Conservation (phyloP, 2,329 filamentous ascomycete species). For the Nannizziopsis arthrosporioides region DNA sequence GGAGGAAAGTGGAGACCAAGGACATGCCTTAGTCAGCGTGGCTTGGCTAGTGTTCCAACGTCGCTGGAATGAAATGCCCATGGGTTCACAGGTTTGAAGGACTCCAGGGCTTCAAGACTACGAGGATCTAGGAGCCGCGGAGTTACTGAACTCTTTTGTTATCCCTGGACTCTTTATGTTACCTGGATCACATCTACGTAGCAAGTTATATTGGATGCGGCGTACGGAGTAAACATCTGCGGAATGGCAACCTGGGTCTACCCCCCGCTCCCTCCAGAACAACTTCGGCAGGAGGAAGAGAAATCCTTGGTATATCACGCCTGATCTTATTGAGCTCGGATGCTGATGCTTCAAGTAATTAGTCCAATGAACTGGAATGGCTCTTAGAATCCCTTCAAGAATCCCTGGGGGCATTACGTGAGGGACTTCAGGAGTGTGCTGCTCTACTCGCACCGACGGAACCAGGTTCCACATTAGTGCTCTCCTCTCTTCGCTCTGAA, state of each 20-base stretch:
- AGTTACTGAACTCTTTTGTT: not conserved
- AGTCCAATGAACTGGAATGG: constrained; percentile 53
- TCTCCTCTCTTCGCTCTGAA: constrained; percentile 79
- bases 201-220: too few species aligned
- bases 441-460: constrained; percentile 74
- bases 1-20: too few species aligned
- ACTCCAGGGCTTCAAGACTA: not conserved
- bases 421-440: constrained; percentile 78
- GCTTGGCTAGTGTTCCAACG: too few species aligned
- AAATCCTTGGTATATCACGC: constrained; percentile 36
- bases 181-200: not conserved
- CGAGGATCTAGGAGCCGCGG: not conserved
- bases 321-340: not conserved
- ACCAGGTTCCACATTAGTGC: constrained; percentile 74
- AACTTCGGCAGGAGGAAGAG: constrained; percentile 43
- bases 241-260: constrained; percentile 51
- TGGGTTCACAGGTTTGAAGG: not conserved
- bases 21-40: too few species aligned
- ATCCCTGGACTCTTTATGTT: not conserved
- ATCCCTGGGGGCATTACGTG: constrained; percentile 49
- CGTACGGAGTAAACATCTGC: too few species aligned
- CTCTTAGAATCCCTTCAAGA: constrained; percentile 50
- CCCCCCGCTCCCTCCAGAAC: constrained; percentile 43
- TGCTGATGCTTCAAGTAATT: constrained; percentile 9
- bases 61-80: too few species aligned